A percentile compares a stretch with the other conserved stretches of the same genome.
Conservation (phyloP, 2,329 filamentous ascomycete genomes). For the Atkinsonella texensis region DNA sequence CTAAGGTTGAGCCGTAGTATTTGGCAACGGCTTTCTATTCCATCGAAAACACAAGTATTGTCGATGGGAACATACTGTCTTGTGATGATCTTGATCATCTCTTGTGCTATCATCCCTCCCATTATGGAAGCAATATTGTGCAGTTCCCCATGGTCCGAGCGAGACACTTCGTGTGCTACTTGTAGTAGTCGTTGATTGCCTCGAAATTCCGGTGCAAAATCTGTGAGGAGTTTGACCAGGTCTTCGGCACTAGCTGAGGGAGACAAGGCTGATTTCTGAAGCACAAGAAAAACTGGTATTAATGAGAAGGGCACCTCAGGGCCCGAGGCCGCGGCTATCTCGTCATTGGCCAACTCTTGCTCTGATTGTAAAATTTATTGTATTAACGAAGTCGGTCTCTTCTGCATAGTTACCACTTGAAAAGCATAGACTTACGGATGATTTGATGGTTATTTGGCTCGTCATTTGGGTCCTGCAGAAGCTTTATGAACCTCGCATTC, state of each 20-base stretch:
- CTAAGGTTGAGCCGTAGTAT: slow-evolving; percentile 33
- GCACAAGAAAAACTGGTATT: slow-evolving; percentile 56
- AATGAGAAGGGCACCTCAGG: slow-evolving; percentile 44
- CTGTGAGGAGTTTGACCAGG: slow-evolving; percentile 36
- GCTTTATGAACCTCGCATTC: slow-evolving; percentile 83
- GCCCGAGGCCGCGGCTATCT: slow-evolving; percentile 34
- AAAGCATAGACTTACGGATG: slow-evolving; percentile 33
- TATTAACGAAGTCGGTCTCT: neutral
- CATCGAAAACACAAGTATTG: slow-evolving; percentile 60
- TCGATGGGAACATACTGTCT: slow-evolving; percentile 62
- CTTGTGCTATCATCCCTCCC: slow-evolving; percentile 91
- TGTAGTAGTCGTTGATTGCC: slow-evolving; percentile 38
- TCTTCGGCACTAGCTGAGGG: slow-evolving; percentile 34
- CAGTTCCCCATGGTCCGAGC: slow-evolving; percentile 72
- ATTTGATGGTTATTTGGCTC: slow-evolving; percentile 38
- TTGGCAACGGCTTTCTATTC: slow-evolving; percentile 50
- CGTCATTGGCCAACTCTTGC: slow-evolving; percentile 41
- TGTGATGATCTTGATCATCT: slow-evolving; percentile 81
- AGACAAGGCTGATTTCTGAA: slow-evolving; percentile 40
- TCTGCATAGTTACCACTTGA: neutral
- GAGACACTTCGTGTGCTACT: slow-evolving; percentile 54
- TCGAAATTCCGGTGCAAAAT: slow-evolving; percentile 33
- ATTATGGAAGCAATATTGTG: slow-evolving; percentile 84
- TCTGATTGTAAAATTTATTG: slow-evolving; percentile 24
- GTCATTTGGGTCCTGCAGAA: slow-evolving; percentile 49